Conservation (phyloP, 495 filamentous ascomycete genomes). For the Neurospora sp. region DNA sequence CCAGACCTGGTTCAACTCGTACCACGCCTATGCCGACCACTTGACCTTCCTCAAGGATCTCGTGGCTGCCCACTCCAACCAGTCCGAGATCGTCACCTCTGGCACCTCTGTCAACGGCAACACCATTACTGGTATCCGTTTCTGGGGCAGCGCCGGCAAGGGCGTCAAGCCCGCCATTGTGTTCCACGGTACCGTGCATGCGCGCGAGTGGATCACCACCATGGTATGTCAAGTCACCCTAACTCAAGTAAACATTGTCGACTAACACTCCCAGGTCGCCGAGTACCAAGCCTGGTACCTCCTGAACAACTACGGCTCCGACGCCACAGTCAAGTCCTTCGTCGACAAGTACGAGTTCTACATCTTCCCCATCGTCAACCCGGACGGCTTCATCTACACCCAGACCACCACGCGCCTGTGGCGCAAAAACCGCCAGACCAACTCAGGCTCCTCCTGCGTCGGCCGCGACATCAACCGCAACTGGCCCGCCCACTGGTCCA, state of each 20-base stretch:
- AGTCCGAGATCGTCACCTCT: slow-evolving; percentile 42
- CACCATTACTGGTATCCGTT: slow-evolving; percentile 47
- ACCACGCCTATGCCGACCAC: slow-evolving; percentile 49
- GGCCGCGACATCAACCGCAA: slow-evolving; percentile 58
- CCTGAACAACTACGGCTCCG: slow-evolving; percentile 33
- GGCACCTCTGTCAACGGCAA: slow-evolving; percentile 43
- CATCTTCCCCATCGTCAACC: slow-evolving; percentile 53
- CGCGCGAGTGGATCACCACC: slow-evolving; percentile 54
- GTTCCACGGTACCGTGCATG: slow-evolving; percentile 54
- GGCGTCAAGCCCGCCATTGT: slow-evolving; percentile 48
- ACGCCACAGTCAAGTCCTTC: slow-evolving; percentile 30
- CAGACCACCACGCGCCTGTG: slow-evolving; percentile 50
- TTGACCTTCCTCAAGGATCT: slow-evolving; percentile 43
- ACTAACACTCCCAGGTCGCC: slow-evolving; percentile 16
- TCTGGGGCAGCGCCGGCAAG: slow-evolving; percentile 45
- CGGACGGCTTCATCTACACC: slow-evolving; percentile 54
- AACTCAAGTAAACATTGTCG: too few relatives aligned
- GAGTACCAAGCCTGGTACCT: slow-evolving; percentile 50
- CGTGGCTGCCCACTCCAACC: slow-evolving; percentile 32
- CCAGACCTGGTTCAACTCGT: slow-evolving; percentile 45
- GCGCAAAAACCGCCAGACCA: slow-evolving; percentile 53
- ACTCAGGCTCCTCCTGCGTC: slow-evolving; percentile 34
- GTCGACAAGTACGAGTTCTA: slow-evolving; percentile 55
- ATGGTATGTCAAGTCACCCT: too few relatives aligned
- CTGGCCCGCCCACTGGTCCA: slow-evolving; percentile 46